phyloP scores from a whole-genome alignment of 2,329 filamentous ascomycete species.

The Cladorrhinum sp. region DNA sequence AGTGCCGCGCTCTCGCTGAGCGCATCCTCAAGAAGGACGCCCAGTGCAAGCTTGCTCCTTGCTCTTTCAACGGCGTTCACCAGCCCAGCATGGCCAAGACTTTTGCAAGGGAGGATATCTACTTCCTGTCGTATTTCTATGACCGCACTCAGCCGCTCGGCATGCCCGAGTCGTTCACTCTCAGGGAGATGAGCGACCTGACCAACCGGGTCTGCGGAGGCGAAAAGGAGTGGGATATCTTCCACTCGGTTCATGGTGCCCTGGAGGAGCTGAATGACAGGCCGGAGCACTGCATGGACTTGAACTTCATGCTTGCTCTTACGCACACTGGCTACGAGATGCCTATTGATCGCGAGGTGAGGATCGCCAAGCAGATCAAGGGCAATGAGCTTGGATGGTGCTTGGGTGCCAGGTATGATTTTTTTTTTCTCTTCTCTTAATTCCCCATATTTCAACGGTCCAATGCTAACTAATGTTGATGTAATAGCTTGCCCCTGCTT shows the following conservation, averaged over 20 bases:
- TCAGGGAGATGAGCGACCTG: slow-evolving; percentile 84
- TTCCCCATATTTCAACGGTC: no score
- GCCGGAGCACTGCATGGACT: slow-evolving; percentile 88
- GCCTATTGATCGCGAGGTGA: slow-evolving; percentile 92
- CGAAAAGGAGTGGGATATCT: slow-evolving; percentile 73
- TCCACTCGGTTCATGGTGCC: slow-evolving; percentile 71
- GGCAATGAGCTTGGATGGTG: slow-evolving; percentile 97
- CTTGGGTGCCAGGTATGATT: slow-evolving; percentile 78
- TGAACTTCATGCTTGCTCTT: slow-evolving; percentile 94
- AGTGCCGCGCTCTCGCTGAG: slow-evolving; percentile 88
- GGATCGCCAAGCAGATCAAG: slow-evolving; percentile 98
- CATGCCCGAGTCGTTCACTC: slow-evolving; percentile 96
- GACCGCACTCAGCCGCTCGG: slow-evolving; percentile 91
- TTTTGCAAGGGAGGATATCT: slow-evolving; percentile 86
- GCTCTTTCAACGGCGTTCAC: slow-evolving; percentile 96
- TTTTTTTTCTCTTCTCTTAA: slow-evolving; percentile 2
- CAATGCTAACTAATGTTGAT: slow-evolving; percentile 33
- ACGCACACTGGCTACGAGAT: slow-evolving; percentile 97
- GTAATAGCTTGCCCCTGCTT: slow-evolving; percentile 72
- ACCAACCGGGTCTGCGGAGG: slow-evolving; percentile 82
- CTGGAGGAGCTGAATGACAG: slow-evolving; percentile 75
- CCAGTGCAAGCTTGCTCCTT: slow-evolving; percentile 79
- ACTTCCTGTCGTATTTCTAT: slow-evolving; percentile 97
- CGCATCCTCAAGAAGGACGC: slow-evolving; percentile 86
- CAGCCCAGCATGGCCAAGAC: slow-evolving; percentile 91